Evolutionary conservation across 2,329 filamentous ascomycete genomes (phyloP).

Genomic region (Chrysoporthe deuterocubensis): DNA sequence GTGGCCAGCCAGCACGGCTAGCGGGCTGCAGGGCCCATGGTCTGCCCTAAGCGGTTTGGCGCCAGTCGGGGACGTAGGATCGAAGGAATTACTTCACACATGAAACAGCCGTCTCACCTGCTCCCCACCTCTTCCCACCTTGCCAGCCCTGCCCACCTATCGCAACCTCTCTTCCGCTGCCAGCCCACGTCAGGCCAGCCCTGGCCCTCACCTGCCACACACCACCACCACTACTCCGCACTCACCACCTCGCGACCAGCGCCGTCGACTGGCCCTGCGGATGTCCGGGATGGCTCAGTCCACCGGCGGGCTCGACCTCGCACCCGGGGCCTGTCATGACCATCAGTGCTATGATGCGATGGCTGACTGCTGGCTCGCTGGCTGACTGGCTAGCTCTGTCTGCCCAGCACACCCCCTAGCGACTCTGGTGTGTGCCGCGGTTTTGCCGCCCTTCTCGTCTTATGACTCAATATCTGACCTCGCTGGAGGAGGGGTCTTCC

Average conservation of each 20-base stretch:
- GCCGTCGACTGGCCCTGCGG: not conserved
- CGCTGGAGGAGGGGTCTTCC: not conserved
- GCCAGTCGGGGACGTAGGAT: constrained; percentile 9
- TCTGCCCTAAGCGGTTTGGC: not conserved
- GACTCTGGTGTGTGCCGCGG: not conserved
- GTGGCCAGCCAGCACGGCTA: not conserved
- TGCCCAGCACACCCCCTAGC: no score
- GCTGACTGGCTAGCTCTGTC: no score
- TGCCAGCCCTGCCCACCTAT: not conserved
- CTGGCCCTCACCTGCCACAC: not conserved
- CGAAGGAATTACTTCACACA: constrained; percentile 11
- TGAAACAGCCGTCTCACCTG: constrained; percentile 14
- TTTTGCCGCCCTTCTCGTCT: not conserved
- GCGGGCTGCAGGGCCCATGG: not conserved
- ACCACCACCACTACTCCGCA: not conserved
- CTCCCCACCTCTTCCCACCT: constrained; percentile 7
- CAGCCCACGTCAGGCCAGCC: not conserved
- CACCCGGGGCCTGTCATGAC: not conserved
- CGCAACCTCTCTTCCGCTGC: not conserved
- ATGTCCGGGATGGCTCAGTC: not conserved
- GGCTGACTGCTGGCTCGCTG: no score
- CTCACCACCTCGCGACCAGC: not conserved
- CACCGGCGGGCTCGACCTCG: not conserved
- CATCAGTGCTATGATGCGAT: not conserved
- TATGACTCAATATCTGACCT: not conserved